Conservation (phyloP, 352 stramenopile species). For the Phytophthora macrochlamydospora region DNA sequence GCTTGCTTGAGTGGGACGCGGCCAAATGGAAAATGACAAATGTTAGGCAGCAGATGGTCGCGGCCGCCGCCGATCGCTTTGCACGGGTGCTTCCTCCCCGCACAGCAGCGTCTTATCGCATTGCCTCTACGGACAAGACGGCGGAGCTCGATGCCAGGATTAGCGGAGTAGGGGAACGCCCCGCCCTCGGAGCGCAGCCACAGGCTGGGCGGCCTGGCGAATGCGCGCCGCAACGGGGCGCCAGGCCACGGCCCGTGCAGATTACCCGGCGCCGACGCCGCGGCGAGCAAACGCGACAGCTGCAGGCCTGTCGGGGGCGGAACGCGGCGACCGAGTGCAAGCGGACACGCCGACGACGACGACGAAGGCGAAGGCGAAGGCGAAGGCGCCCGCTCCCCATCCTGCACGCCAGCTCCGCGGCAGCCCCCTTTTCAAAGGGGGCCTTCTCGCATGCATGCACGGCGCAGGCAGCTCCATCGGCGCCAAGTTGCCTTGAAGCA, state of each 20-base stretch:
- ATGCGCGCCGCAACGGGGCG: conserved; percentile 18
- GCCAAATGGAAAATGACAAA: conserved; percentile 85
- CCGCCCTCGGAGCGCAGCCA: not conserved
- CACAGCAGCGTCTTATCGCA: conserved; percentile 34
- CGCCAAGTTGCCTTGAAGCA: too few relatives aligned
- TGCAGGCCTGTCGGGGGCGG: not conserved
- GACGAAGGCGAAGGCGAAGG: not conserved
- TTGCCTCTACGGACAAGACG: conserved; percentile 44
- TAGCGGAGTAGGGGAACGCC: conserved; percentile 2
- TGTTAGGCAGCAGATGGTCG: conserved; percentile 59
- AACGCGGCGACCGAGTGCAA: not conserved
- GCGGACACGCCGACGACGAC: conserved; percentile 3
- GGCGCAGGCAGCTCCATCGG: not conserved
- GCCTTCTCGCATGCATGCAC: too few relatives aligned
- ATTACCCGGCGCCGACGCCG: conserved; percentile 18
- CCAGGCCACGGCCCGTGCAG: conserved; percentile 12
- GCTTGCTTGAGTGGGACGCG: conserved; percentile 26
- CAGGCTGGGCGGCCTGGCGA: conserved; percentile 1
- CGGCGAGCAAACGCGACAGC: conserved; percentile 27
- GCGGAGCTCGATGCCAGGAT: conserved; percentile 4
- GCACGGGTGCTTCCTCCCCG: conserved; percentile 1
- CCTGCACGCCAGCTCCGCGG: conserved; percentile 27
- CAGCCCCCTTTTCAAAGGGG: conserved; percentile 18
- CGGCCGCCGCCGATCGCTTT: conserved; percentile 19
- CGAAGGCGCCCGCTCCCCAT: conserved; percentile 19